Percentiles rank a stretch among this genome's conserved stretches.
phyloP scores from a whole-genome alignment of 2,329 filamentous ascomycete species.

The Talaromyces funiculosus region DNA sequence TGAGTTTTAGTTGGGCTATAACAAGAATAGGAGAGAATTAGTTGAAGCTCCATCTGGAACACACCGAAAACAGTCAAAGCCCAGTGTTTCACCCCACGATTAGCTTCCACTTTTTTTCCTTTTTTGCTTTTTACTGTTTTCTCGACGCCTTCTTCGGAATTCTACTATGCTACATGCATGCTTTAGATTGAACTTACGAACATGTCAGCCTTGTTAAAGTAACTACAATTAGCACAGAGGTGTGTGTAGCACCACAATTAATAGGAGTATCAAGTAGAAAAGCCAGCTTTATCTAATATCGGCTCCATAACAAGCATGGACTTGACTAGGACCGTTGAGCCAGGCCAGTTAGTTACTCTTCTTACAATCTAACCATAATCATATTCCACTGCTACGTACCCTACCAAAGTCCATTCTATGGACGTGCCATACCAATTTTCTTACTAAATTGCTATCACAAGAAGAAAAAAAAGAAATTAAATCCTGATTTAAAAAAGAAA shows the following conservation, averaged over 20 bases:
- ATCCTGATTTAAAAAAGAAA: conserved; percentile 5
- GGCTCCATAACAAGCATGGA: not conserved
- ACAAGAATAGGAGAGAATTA: not conserved
- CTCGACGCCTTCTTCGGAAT: conserved; percentile 1
- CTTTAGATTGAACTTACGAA: not conserved
- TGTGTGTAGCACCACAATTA: not conserved
- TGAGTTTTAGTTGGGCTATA: not conserved
- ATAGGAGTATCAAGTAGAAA: not conserved
- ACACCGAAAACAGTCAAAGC: conserved; percentile 9
- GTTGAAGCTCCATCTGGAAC: conserved; percentile 14
- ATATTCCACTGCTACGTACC: not conserved
- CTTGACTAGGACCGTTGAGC: not conserved
- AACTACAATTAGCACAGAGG: not conserved
- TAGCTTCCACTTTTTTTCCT: conserved; percentile 8
- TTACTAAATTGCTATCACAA: not conserved
- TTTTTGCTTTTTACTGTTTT: conserved; percentile 2
- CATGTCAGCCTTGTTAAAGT: not conserved
- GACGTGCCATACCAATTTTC: not conserved
- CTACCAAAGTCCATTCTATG: conserved; percentile 4
- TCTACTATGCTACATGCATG: not conserved
- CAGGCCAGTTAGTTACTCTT: not conserved
- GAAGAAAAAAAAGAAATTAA: conserved; percentile 4
- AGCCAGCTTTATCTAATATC: not conserved
- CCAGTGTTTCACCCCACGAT: conserved; percentile 16
- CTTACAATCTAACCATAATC: conserved; percentile 7